These are phyloP conservation scores for Globisporangium viniferum DNA, from an alignment of 352 stramenopile species.

Conservation along the genomic window DNA sequence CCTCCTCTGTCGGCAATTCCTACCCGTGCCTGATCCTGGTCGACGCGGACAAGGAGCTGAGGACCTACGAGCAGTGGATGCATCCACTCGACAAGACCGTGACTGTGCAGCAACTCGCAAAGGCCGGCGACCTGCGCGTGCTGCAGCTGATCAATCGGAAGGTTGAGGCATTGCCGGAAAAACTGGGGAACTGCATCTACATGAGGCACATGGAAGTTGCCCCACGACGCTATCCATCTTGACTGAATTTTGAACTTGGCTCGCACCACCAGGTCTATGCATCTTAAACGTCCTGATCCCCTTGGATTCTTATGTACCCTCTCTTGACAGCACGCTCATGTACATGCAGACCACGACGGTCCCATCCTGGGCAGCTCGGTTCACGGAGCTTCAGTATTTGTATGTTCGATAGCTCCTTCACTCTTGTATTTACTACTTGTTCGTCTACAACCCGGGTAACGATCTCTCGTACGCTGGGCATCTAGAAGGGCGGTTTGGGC, in stretches of 20 bases:
- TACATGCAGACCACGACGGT: conserved; percentile 25
- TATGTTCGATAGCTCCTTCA: conserved; percentile 13
- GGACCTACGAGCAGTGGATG: conserved; percentile 32
- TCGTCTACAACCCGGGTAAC: too few species aligned
- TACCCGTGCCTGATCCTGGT: conserved; percentile 36
- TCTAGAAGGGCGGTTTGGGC: too few species aligned
- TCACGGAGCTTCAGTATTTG: conserved; percentile 37
- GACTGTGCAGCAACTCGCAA: conserved; percentile 21
- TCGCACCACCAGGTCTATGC: too few species aligned
- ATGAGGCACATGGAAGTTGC: conserved; percentile 35
- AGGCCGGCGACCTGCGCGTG: conserved; percentile 24
- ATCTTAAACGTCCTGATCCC: background rate
- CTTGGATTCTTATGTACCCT: background rate
- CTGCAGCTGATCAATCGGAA: conserved; percentile 35
- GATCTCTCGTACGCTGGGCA: too few species aligned
- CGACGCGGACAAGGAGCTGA: conserved; percentile 24
- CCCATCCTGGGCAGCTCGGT: conserved; percentile 25
- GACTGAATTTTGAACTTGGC: too few species aligned
- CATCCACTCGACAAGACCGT: conserved; percentile 23
- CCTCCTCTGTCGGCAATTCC: background rate
- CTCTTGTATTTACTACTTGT: too few species aligned
- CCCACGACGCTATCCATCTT: too few species aligned
- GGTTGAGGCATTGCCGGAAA: conserved; percentile 19
- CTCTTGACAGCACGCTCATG: conserved; percentile 11
- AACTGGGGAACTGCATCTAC: conserved; percentile 25